These are phyloP conservation scores for Thalassiosira sp. DNA, from an alignment of 352 stramenopile genomes.

Conservation along the genomic window DNA sequence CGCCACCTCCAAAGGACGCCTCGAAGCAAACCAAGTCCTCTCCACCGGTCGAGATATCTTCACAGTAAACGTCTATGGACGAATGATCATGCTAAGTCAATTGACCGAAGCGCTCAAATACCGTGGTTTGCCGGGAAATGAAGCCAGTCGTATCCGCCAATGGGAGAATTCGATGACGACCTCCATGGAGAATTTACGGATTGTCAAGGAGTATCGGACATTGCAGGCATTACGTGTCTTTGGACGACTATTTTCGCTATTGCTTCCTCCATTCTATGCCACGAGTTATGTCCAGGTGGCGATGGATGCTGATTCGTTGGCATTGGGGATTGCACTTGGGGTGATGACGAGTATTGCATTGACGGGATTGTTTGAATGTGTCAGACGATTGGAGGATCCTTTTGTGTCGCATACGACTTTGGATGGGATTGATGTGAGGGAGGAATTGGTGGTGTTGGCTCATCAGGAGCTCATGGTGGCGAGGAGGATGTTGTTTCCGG, in stretches of 20 bases:
- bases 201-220: conserved; percentile 66
- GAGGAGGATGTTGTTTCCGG: conserved; percentile 52
- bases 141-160: conserved; percentile 53
- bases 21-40: conserved; percentile 42
- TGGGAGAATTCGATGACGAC: conserved; percentile 52
- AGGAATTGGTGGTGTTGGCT: conserved; percentile 61
- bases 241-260: conserved; percentile 52
- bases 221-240: conserved; percentile 57
- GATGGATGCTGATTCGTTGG: conserved; percentile 34
- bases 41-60: conserved; percentile 49
- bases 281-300: conserved; percentile 58
- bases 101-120: conserved; percentile 54
- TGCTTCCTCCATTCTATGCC: conserved; percentile 59
- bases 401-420: conserved; percentile 55
- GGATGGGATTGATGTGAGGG: conserved; percentile 64
- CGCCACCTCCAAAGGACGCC: conserved; percentile 20
- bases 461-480: conserved; percentile 54
- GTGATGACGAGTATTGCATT: conserved; percentile 52
- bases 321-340: conserved; percentile 43
- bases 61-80: conserved; percentile 35
- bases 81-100: conserved; percentile 45
- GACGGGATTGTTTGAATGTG: conserved; percentile 58
- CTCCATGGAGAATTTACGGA: conserved; percentile 52
- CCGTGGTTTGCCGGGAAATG: conserved; percentile 49
- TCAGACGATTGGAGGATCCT: conserved; percentile 59